Evolutionary conservation across 2,329 filamentous ascomycete genomes (phyloP), one percentile per base, ranked within the genome.

Genomic region (Dothideomycetes sp.): DNA sequence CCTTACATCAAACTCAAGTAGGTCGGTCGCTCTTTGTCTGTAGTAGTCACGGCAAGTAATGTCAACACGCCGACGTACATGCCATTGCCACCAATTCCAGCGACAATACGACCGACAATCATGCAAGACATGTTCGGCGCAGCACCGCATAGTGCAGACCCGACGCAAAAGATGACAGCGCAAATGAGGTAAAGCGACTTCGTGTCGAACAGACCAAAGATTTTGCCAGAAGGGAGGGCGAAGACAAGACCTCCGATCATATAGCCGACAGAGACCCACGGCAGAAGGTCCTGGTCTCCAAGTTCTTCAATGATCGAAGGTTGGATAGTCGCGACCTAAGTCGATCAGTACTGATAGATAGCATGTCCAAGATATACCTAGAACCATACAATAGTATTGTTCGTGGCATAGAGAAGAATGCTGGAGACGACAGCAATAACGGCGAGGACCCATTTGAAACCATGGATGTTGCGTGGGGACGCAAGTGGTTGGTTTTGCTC

Each of bases 31-130:
- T 51, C 47, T 16, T 33, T 31, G 16, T 25, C 35, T 5, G 38
- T 40, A 5, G 47, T 52, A 30, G 43, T 46, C 4, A 45, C 23
- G 9, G 47, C 45, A 22, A 55, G 20, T 20, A 47, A 23, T 25
- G 34, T 45, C 28, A 51, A 18, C 11, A 35, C 42, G 6, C 56
- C 58, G 1, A 58, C 32, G 25, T 58, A 59, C 45, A 59, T 57
- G 12, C 58, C 56, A 16, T 31, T 42, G 3, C 53, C 57, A 8
- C 58, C 58, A 7, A 53, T 48, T 4, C 58, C 58, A 29, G 51
- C 52, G 13, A 55, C 43, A 11, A 53, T 55, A 19, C 58, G 46
- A 17, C 58, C 58, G 18, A 58, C 45, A 30, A 62, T 54, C 11
- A 57, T 37, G 10, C 56, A 50, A 11, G 45, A 40, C 43, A 54